Evolutionary conservation across 257 asterid genomes (phyloP), one percentile per base, ranked within the genome.

Genomic region (Scutellaria minor): DNA sequence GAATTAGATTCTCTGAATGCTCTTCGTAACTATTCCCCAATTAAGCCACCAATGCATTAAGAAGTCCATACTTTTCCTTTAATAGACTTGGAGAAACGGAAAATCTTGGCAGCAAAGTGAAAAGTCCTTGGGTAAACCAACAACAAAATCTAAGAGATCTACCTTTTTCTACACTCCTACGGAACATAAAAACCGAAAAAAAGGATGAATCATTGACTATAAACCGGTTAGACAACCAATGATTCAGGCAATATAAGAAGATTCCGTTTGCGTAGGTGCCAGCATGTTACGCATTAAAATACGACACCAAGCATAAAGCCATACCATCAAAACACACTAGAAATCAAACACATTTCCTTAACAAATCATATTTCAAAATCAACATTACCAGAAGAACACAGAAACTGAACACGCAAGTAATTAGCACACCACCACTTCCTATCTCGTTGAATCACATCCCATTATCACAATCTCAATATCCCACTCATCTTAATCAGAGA

Each of bases 291-390:
- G 40, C 55, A 68, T 27, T 20, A 22, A 64, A 13, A 7, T 20
- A 14, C 14, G 70, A 54, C 15, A 76, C 72, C 50, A 67, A 70
- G 60, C 47, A 67, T n/a, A 37, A 58, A 59, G 45, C 4, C 8
- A 5, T 42, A 18, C 10, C 58, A 27, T 8, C 39, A 57, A 56
- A 55, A 37, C 9, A 45, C 22, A 42, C 64, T 22, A 9, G 52
- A 60, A 44, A 53, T 9, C 41, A 35, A 65, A 56, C 41, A 66
- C 56, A 50, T 37, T 48, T 40, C 11, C 37, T 46, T n/a, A 50
- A 9, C 37, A 67, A 14, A 66, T 72, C 10, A 72, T 60, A 1
- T 14, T 60, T 31, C 64, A 18, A 22, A 41, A 18, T 54, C 64
- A 41, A 61, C 37, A 20, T 11, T 59, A 41, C 37, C 75, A 69